Base-by-base conservation (phyloP, 805 yeast species). In the Helenozyma baotianmanensis region DNA sequence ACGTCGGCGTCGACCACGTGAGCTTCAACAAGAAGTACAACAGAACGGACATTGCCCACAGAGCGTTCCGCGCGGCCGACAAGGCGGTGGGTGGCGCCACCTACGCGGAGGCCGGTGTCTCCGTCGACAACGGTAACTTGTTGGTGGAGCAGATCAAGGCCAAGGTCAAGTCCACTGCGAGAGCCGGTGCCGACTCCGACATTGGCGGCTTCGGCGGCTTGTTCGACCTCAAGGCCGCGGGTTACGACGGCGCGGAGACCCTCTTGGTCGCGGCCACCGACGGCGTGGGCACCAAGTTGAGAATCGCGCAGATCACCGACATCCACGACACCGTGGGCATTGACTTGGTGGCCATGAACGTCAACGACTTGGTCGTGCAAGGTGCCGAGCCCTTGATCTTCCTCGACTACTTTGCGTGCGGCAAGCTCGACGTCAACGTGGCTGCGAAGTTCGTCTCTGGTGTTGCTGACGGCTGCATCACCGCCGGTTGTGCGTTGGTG, bases 141-240 rank as follows among this genome's bases (percentile, higher is more conserved):
- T 75, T 92, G 36, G 97, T 92, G 27, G 89, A 89, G 57, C 79
- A 81, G 50, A 92, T 92, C 63, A 92, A 92, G 64, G 76, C 80
- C 31, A 76, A 80, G 62, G 99, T 92, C 32, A 86, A 82, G 58
- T 82, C 96, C 5, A 92, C 99, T 8, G 80, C 83, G 25, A 81
- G 99, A 64, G 72, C 94, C 21, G 99, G 99, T 52, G 92, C 99
- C 22, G 96, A 92, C 54, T 85, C 97, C 11, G 96, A 88, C 48
- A 92, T 92, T 50, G 99, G 99, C 55, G 99, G 99, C 2, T 92
- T 92, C 54, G 99, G 99, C 47, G 99, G 99, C 47, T 66, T 90
- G 27, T 94, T 92, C 47, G 98, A 94, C 58, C 72, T 92, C 52
- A 75, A 78, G 47, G 78, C 80, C 32, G 95, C 95, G 27, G 97